phyloP scores from a whole-genome alignment of 2,329 filamentous ascomycete genomes.

The Zarea fungicola region DNA sequence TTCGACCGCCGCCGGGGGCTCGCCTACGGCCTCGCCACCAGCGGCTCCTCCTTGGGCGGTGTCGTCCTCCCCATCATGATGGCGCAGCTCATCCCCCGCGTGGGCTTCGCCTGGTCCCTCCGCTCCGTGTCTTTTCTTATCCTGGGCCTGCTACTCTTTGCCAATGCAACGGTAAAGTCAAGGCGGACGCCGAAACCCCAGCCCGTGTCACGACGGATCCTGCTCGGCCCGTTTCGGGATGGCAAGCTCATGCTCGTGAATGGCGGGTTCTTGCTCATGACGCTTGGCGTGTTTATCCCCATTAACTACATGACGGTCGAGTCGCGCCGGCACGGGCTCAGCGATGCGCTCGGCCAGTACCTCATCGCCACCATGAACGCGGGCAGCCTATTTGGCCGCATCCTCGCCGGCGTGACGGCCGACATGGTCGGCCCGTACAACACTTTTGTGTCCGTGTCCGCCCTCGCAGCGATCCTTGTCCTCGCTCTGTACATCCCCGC shows the following conservation, averaged over 20 bases:
- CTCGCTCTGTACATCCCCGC: conserved; percentile 40
- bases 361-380: conserved; percentile 36
- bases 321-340: conserved; percentile 25
- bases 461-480: conserved; percentile 32
- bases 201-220: conserved; percentile 11
- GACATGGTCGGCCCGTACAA: conserved; percentile 36
- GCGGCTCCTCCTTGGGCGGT: conserved; percentile 27
- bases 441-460: conserved; percentile 40
- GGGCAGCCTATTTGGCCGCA: conserved; percentile 32
- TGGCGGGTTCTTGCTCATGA: conserved; percentile 30
- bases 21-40: conserved; percentile 23
- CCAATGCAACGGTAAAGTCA: conserved; percentile 23
- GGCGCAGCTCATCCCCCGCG: conserved; percentile 22
- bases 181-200: conserved; percentile 16
- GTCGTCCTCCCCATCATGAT: conserved; percentile 31
- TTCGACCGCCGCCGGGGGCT: conserved; percentile 21
- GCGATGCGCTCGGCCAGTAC: conserved; percentile 26
- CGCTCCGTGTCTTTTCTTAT: conserved; percentile 28
- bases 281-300: conserved; percentile 32
- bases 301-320: conserved; percentile 31
- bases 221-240: conserved; percentile 27
- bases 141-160: conserved; percentile 25
- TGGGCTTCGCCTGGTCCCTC: conserved; percentile 30
- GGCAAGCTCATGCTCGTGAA: conserved; percentile 26
- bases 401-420: conserved; percentile 27